These are phyloP conservation scores for Beauveria medogensis DNA, from an alignment of 2,329 filamentous ascomycete species.

Conservation along the genomic window DNA sequence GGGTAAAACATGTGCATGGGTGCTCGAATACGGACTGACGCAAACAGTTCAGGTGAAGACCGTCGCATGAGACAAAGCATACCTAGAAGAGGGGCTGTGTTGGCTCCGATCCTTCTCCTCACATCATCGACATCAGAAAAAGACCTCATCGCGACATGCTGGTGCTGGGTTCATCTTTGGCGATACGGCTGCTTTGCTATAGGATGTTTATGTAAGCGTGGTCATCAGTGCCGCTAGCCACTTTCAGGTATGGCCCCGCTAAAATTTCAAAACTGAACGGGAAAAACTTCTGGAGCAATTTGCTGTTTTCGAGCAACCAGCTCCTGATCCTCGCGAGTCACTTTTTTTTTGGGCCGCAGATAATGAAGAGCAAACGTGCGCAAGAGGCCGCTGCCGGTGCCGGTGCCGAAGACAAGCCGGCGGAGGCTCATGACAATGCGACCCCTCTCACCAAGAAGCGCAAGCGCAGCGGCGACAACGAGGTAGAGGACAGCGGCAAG, in stretches of 20 bases:
- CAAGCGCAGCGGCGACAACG: conserved; percentile 26
- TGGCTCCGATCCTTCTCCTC: too few species aligned
- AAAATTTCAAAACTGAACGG: conserved; percentile 6
- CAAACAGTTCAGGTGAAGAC: neutral
- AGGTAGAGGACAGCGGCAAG: conserved; percentile 19
- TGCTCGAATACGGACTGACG: too few species aligned
- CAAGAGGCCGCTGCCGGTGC: conserved; percentile 24
- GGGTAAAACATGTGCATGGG: neutral
- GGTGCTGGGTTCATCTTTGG: neutral
- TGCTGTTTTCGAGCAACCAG: neutral
- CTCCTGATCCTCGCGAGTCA: neutral
- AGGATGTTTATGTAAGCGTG: neutral
- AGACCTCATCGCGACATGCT: neutral
- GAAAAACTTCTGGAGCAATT: conserved; percentile 8
- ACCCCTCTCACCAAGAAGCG: conserved; percentile 26
- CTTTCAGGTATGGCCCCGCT: neutral
- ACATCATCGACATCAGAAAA: neutral
- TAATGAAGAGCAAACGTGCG: conserved; percentile 33
- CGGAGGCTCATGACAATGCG: conserved; percentile 17
- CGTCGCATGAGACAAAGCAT: neutral
- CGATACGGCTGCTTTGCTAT: neutral
- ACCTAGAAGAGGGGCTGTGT: too few species aligned
- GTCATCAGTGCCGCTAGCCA: neutral
- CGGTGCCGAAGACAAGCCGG: conserved; percentile 19
- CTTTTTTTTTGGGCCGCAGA: conserved; percentile 7